Base-by-base conservation (phyloP, 169 alveolate species). In the Blepharisma undulans region DNA sequence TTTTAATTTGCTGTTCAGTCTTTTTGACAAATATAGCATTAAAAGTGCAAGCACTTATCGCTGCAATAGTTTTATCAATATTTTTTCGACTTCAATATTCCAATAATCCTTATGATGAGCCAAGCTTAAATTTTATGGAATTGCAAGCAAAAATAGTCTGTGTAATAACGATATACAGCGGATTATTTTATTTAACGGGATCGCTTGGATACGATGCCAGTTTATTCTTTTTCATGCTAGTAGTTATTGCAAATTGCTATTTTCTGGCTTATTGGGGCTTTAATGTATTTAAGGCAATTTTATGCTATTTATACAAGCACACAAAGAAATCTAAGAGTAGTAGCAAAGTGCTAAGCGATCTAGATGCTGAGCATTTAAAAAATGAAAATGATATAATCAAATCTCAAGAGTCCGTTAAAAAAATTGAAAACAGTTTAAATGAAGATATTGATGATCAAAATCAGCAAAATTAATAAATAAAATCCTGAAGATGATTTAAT, bases 1-100 rank as follows among this genome's bases (percentile, higher is more conserved):
- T 93, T 18, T 21, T 93, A 25, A 92, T 92, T 33, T 87, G 90
- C 33, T n/a, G 85, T 21, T 60, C 93, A 16, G 92, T 88, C 18
- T 91, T 91, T 60, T 76, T 93, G 7, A 2, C 33, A 19, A 21
- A 86, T 25, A 86, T 86, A 3, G 25, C 84, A 5, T 14, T 86
- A 0, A n/a, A 87, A 10, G 71, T 86, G 6, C 72, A 86, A 86
- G 91, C 72, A 25, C 59, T 84, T 4, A 25, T 76, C 36, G 77
- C 36, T 84, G 48, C 27, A 76, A n/a, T 84, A 25, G 27, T 84
- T 36, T 25, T 84, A 59, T n/a, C 48, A 21, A 84, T 84, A 27
- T 21, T 76, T 25, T 84, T 36, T 12, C 29, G 18, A 10, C 77
- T 84, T n/a, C 77, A 84, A 25, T n/a, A 36, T 84, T 21, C 33